A percentile compares a stretch with the other conserved stretches of the same genome.
Conservation (phyloP, 495 filamentous ascomycete species). For the Achaetomiella virescens region DNA sequence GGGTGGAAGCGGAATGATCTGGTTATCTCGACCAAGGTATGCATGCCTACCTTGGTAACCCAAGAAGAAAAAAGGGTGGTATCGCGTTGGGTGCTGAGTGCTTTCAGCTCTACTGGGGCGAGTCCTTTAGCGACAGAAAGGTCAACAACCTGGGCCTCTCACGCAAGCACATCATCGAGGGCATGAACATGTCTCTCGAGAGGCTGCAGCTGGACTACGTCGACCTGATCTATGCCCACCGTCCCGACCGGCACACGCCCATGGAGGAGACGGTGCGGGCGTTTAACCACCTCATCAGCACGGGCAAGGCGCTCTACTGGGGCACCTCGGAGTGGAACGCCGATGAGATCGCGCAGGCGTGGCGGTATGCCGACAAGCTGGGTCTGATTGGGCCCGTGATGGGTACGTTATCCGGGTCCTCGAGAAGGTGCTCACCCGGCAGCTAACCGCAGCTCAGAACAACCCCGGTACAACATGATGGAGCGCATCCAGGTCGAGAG, state of each 20-base stretch:
- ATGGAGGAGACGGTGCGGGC: conserved; percentile 73
- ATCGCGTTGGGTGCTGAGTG: not conserved
- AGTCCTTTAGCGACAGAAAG: conserved; percentile 49
- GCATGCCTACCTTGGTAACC: too few species aligned
- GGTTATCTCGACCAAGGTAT: conserved; percentile 60
- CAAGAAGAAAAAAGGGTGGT: too few species aligned
- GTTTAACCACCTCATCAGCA: conserved; percentile 66
- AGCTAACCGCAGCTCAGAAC: conserved; percentile 23
- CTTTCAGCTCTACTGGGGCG: conserved; percentile 53
- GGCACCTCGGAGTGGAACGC: conserved; percentile 53
- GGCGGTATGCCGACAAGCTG: conserved; percentile 49
- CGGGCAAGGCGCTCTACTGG: conserved; percentile 68
- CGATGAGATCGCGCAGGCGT: conserved; percentile 50
- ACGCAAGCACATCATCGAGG: conserved; percentile 70
- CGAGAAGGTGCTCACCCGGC: not conserved
- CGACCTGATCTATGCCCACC: conserved; percentile 70
- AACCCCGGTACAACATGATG: conserved; percentile 54
- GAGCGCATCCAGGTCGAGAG: conserved; percentile 53
- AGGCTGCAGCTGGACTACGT: conserved; percentile 61
- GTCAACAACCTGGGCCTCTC: conserved; percentile 53
- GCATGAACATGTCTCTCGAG: conserved; percentile 50
- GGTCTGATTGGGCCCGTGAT: conserved; percentile 52
- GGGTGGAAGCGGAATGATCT: conserved; percentile 62
- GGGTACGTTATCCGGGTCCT: conserved; percentile 11
- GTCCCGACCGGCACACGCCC: conserved; percentile 64